Base-by-base conservation (phyloP, 306 rosid genomes). In the Lathyrus tuberosus region DNA sequence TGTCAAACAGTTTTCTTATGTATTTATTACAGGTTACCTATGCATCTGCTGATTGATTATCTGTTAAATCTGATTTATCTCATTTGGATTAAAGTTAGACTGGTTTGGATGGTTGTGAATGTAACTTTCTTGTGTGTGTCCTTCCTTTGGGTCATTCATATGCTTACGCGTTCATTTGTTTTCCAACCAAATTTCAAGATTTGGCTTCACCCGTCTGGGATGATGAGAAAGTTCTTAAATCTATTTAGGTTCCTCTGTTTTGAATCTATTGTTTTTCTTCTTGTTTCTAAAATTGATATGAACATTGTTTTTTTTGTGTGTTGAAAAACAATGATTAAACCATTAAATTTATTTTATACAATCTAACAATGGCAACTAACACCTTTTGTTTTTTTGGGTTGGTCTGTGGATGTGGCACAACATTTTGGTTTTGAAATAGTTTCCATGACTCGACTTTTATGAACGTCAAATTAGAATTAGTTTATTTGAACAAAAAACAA, bases 11-110 rank as follows among this genome's bases (percentile, higher is more conserved):
- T 3, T 38, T 18, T 62, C 76, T 42, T 71, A 40, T 48, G 74
- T 72, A 60, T 72, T 48, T 78, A 77, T 67, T 56, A 80, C 75
- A 57, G 30, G 75, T 52, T 71, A 71, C 76, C 31, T 41, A 46
- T 67, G 73, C 38, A 42, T 67, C 31, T 74, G 67, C 48, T 53
- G 70, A 24, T 78, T 75, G 66, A 33, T 74, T 75, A 61, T 63
- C 42, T 43, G 28, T 24, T 53, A 54, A 65, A 44, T 46, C 57
- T 71, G 63, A 71, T 71, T 69, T 75, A 30, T 73, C 51, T 5
- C n/a, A n/a, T n/a, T 52, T 73, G 70, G 68, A 65, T 64, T 59
- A 35, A 47, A 60, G 62, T 46, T 49, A 20, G 54, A 43, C 8
- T 57, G 43, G 11, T 52, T 40, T 68, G 62, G 46, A 49, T 73